Evolutionary conservation across 2,329 filamentous ascomycete species (phyloP).

Genomic region (Trichoderma koningii): DNA sequence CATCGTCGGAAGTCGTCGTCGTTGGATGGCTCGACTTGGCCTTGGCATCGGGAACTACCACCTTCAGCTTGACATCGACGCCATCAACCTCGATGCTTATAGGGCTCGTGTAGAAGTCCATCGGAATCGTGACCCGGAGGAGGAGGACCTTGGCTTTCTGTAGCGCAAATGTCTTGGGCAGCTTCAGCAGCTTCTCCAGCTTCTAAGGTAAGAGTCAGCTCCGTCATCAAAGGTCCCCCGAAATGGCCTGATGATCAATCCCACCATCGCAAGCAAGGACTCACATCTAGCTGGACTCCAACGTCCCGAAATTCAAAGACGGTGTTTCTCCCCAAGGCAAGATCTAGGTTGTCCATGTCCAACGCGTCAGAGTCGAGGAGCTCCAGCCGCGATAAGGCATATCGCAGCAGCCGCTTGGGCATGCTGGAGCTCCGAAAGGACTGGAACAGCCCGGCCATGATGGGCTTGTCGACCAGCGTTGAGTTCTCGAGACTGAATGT

Average conservation of each 20-base stretch:
- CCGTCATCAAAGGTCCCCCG: slow-evolving; percentile 31
- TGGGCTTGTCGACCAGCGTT: slow-evolving; percentile 29
- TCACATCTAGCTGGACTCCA: slow-evolving; percentile 74
- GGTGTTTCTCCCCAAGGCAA: slow-evolving; percentile 78
- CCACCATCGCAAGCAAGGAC: neutral
- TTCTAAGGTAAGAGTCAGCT: slow-evolving; percentile 56
- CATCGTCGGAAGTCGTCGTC: slow-evolving; percentile 35
- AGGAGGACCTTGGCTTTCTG: slow-evolving; percentile 73
- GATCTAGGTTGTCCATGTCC: slow-evolving; percentile 82
- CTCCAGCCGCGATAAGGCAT: slow-evolving; percentile 79
- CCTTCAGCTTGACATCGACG: slow-evolving; percentile 68
- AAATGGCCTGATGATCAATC: neutral
- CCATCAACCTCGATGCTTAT: slow-evolving; percentile 82
- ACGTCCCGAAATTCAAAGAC: slow-evolving; percentile 87
- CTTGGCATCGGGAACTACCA: slow-evolving; percentile 43
- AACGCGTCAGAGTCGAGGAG: slow-evolving; percentile 85
- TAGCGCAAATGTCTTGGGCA: slow-evolving; percentile 72
- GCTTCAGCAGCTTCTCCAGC: slow-evolving; percentile 71
- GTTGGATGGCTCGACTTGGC: slow-evolving; percentile 48
- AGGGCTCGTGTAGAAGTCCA: slow-evolving; percentile 83
- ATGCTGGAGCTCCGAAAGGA: slow-evolving; percentile 69
- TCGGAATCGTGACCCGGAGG: slow-evolving; percentile 79
- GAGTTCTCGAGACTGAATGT: neutral
- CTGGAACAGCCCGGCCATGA: slow-evolving; percentile 73
- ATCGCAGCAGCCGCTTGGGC: slow-evolving; percentile 86